Evolutionary conservation across 2,329 filamentous ascomycete species (phyloP).

Genomic region (Exophiala xenobiotica): DNA sequence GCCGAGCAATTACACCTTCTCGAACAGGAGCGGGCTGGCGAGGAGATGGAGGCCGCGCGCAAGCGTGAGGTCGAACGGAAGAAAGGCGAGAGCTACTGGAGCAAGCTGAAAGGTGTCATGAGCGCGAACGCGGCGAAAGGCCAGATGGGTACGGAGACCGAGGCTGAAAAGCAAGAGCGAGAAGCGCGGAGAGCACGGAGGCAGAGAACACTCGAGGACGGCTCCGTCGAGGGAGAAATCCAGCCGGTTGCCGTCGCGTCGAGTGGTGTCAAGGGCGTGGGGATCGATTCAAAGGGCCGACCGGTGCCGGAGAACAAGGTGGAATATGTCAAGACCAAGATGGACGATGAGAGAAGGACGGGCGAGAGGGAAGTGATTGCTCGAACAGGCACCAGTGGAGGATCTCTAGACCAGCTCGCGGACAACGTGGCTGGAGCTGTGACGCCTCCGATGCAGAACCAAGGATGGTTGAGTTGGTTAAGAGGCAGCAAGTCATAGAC

Average conservation of each 20-base stretch:
- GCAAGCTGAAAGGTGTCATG: slow-evolving; percentile 23
- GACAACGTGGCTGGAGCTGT: slow-evolving; percentile 22
- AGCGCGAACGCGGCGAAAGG: slow-evolving; percentile 19
- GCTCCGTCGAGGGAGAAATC: slow-evolving; percentile 19
- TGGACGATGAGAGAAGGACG: slow-evolving; percentile 9
- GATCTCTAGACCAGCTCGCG: slow-evolving; percentile 26
- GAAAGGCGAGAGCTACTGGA: slow-evolving; percentile 36
- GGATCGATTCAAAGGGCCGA: slow-evolving; percentile 29
- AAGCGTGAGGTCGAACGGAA: slow-evolving; percentile 41
- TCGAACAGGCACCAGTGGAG: slow-evolving; percentile 15
- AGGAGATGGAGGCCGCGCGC: slow-evolving; percentile 44
- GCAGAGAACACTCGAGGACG: slow-evolving; percentile 5
- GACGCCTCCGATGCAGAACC: slow-evolving; percentile 9
- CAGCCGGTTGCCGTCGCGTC: slow-evolving; percentile 11
- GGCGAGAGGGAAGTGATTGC: slow-evolving; percentile 9
- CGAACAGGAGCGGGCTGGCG: slow-evolving; percentile 45
- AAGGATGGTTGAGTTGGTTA: slow-evolving; percentile 24
- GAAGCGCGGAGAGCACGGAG: slow-evolving; percentile 16
- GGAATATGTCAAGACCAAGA: slow-evolving; percentile 18
- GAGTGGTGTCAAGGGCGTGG: slow-evolving; percentile 26
- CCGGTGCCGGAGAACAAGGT: slow-evolving; percentile 28
- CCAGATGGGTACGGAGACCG: slow-evolving; percentile 25
- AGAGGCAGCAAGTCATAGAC: slow-evolving; percentile 17
- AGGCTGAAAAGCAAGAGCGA: slow-evolving; percentile 11
- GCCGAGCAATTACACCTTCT: slow-evolving; percentile 45